These are phyloP conservation scores for Tuber borchii DNA, from an alignment of 495 filamentous ascomycete species.

Conservation along the genomic window DNA sequence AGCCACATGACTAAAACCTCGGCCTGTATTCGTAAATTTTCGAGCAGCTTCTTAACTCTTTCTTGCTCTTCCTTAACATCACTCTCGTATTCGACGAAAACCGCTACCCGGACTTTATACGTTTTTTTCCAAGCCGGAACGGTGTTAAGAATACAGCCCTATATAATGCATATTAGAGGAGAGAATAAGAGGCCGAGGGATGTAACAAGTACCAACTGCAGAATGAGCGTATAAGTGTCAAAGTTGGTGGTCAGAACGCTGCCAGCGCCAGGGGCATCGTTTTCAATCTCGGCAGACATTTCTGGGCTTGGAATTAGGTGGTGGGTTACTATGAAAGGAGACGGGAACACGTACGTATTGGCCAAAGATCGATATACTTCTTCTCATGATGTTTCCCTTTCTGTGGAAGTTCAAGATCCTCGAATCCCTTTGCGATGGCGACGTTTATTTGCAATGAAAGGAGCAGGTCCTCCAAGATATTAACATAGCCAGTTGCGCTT, in stretches of 20 bases:
- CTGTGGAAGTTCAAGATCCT: conserved; percentile 63
- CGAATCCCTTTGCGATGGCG: conserved; percentile 76
- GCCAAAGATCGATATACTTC: conserved; percentile 83
- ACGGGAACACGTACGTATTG: conserved; percentile 62
- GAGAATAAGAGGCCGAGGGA: background rate
- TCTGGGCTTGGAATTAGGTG: conserved; percentile 35
- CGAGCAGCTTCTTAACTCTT: conserved; percentile 65
- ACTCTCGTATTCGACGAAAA: conserved; percentile 84
- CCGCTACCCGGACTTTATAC: conserved; percentile 66
- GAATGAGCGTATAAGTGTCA: conserved; percentile 82
- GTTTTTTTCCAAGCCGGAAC: conserved; percentile 76
- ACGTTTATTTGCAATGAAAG: conserved; percentile 77
- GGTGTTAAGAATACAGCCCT: conserved; percentile 72
- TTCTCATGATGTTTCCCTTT: conserved; percentile 55
- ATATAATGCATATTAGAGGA: background rate
- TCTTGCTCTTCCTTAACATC: conserved; percentile 73
- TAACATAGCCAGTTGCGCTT: conserved; percentile 64
- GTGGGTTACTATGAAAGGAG: background rate
- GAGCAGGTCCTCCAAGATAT: conserved; percentile 74
- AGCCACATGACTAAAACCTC: conserved; percentile 76
- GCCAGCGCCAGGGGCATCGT: conserved; percentile 45
- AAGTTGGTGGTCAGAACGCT: conserved; percentile 83
- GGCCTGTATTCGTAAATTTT: conserved; percentile 75
- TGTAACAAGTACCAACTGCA: conserved; percentile 53
- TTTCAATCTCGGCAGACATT: conserved; percentile 69